These are phyloP conservation scores for Copromyces sp. DNA, from an alignment of 495 filamentous ascomycete species.

Conservation along the genomic window DNA sequence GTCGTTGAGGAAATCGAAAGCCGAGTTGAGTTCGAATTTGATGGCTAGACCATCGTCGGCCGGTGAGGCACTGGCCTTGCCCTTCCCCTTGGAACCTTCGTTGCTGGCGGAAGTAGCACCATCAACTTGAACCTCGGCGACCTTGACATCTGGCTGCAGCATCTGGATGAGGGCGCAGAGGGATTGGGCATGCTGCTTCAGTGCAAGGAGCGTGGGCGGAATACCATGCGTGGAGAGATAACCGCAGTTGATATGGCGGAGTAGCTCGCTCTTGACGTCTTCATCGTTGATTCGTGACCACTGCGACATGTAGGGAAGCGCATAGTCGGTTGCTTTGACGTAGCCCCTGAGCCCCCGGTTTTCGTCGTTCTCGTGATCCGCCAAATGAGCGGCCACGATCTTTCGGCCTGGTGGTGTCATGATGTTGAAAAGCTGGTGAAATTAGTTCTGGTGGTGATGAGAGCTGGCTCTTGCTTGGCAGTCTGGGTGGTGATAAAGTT, in stretches of 20 bases:
- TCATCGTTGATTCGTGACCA: constrained; percentile 16
- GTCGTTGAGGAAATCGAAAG: constrained; percentile 42
- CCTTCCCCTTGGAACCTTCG: background rate
- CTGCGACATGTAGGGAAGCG: constrained; percentile 22
- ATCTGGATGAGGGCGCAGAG: constrained; percentile 38
- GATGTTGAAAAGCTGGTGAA: constrained; percentile 14
- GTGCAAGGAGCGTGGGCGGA: constrained; percentile 37
- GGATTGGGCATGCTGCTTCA: constrained; percentile 47
- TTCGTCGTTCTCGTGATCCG: constrained; percentile 20
- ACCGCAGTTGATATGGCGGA: constrained; percentile 38
- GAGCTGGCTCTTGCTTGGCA: background rate
- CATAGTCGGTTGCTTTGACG: constrained; percentile 23
- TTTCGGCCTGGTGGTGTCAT: background rate
- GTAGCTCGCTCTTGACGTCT: constrained; percentile 13
- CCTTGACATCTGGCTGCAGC: constrained; percentile 23
- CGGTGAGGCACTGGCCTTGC: constrained; percentile 3
- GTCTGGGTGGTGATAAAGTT: background rate
- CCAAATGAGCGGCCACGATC: constrained; percentile 13
- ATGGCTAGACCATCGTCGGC: constrained; percentile 8
- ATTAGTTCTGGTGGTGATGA: constrained; percentile 31
- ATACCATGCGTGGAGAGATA: constrained; percentile 38
- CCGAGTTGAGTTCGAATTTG: constrained; percentile 23
- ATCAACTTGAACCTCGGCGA: constrained; percentile 16
- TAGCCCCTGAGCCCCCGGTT: constrained; percentile 17
- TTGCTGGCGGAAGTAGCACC: background rate